Conservation (phyloP, 345 rosid genomes). For the Eucalyptus cloeziana region DNA sequence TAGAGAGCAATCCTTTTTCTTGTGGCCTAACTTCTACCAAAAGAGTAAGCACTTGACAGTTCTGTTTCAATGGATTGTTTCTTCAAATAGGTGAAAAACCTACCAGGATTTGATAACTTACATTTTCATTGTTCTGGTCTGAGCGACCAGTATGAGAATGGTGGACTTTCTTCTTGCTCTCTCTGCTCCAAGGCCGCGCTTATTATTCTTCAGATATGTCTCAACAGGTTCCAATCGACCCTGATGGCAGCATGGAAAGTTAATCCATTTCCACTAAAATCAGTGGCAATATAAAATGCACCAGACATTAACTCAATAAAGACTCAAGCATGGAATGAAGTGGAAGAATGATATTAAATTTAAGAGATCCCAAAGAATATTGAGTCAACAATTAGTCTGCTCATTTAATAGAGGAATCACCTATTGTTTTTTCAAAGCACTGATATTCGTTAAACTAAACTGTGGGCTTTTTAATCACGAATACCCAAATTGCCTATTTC, state of each 20-base stretch:
- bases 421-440: background rate
- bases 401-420: background rate
- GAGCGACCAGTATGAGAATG: background rate
- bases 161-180: conserved; percentile 26
- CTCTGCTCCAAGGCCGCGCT: conserved; percentile 71
- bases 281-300: background rate
- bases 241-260: conserved; percentile 15
- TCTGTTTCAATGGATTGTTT: background rate
- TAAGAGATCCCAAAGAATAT: background rate
- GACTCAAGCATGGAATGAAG: background rate
- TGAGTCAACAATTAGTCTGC: background rate
- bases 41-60: background rate
- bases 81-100: background rate
- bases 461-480: background rate
- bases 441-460: background rate
- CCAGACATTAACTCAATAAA: background rate
- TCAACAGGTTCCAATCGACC: conserved; percentile 73
- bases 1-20: background rate
- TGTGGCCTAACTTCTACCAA: background rate
- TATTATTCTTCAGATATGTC: conserved; percentile 47
- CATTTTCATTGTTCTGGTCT: conserved; percentile 13
- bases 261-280: background rate
- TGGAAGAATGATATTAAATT: background rate
- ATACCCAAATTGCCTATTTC: background rate
- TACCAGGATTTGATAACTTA: background rate